Base-by-base conservation (phyloP, 768 basidiomycete genomes). In the Mycena capillaripes region DNA sequence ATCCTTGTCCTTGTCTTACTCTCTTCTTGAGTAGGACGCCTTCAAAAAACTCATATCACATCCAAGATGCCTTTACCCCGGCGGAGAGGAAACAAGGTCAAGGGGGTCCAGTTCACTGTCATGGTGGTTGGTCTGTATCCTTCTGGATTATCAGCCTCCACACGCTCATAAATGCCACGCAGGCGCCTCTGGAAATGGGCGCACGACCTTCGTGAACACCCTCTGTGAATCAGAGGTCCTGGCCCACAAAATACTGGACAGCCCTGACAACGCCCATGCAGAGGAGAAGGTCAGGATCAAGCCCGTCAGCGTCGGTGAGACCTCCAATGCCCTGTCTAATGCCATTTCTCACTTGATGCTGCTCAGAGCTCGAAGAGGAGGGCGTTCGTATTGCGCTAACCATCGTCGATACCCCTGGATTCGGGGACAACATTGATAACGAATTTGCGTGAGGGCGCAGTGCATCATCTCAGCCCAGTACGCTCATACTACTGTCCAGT, bases 181-280 rank as follows among this genome's bases (percentile, higher is more conserved):
- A 97, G 95, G 95, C 80, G 92, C 93, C 70, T 95, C 95, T 77
- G 95, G 95, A 48, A 95, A 94, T 60, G 94, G 94, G 29, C 89
- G 95, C 63, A 96, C 95, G 50, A 96, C 95, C 44, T 96, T 97
- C 77, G 93, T 97, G 79, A 97, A 97, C 85, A 97, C 95, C 48
- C 90, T 97, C 52, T 95, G 94, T 82, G 95, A 96, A 81, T 88
- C 90, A 6, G 89, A 92, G 73, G 91, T 96, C 29, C 85, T 96
- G 63, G 75, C 83, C 5, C 94, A 95, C 86, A 92, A 93, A 80
- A 83, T 88, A 44, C 85, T 83, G 65, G 89, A 91, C 75, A 85
- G 82, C 69, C 91, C 95, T 17, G 89, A 91, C 76, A 85, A 86
- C 29, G 93, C 95, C n/a, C 92, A 95, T 79, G 84, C 91, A 34